A percentile compares a stretch with the other conserved stretches of the same genome.
These are phyloP conservation scores for Pseudogymnoascus verrucosus DNA, from an alignment of 2,329 filamentous ascomycete genomes.

Conservation along the genomic window DNA sequence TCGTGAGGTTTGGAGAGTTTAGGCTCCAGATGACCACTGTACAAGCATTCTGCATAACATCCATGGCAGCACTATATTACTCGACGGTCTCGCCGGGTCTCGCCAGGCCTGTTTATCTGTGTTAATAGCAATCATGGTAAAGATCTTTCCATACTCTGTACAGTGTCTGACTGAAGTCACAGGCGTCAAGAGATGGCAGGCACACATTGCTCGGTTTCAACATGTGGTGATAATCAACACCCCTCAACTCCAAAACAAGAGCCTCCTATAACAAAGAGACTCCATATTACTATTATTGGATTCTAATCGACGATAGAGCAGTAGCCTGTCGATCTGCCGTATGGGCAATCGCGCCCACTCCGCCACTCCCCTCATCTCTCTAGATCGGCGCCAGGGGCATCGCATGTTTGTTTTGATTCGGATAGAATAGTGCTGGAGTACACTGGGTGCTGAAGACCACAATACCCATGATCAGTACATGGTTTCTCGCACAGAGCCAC, in stretches of 20 bases:
- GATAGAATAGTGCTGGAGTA: background rate
- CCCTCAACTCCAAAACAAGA: background rate
- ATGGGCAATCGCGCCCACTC: background rate
- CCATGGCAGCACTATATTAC: background rate
- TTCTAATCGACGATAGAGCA: background rate
- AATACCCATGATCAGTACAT: constrained; percentile 1
- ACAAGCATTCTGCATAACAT: background rate
- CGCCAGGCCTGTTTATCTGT: background rate
- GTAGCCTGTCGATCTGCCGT: constrained; percentile 4
- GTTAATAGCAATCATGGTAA: background rate
- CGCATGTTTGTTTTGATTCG: constrained; percentile 3
- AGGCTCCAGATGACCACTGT: background rate
- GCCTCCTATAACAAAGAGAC: background rate
- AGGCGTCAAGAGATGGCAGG: background rate
- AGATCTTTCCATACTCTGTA: background rate
- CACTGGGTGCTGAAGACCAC: background rate
- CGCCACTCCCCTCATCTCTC: background rate
- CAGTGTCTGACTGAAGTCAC: background rate
- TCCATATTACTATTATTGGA: background rate
- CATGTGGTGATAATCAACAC: background rate
- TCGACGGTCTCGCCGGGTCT: constrained; percentile 1
- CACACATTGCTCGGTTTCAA: background rate
- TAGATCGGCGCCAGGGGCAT: background rate
- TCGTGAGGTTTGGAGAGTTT: background rate
- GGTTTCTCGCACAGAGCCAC: constrained; percentile 4